Conservation (phyloP, 176 grass and related monocot genomes). For the Dactylis glomerata region DNA sequence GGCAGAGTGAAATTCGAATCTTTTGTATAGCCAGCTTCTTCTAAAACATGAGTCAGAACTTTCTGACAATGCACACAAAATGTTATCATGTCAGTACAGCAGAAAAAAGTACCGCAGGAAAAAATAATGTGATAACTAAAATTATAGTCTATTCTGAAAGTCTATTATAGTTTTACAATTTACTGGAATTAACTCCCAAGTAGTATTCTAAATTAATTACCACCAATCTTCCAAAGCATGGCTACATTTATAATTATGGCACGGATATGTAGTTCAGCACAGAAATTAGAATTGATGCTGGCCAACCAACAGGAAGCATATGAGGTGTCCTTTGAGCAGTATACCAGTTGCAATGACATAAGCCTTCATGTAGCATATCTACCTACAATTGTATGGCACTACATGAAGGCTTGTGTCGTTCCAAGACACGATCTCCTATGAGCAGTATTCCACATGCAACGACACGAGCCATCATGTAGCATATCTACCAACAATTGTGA, state of each 20-base stretch:
- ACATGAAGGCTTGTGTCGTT: no score
- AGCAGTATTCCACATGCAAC: conserved; percentile 1
- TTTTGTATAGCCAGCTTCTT: conserved; percentile 73
- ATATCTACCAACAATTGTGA: background rate
- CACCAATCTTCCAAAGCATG: background rate
- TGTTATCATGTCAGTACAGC: background rate
- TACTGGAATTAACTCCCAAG: background rate
- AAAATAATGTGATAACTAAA: background rate
- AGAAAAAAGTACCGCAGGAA: background rate
- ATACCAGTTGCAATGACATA: background rate
- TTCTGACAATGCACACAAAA: conserved; percentile 43
- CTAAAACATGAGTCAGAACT: conserved; percentile 66
- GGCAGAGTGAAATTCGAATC: conserved; percentile 59
- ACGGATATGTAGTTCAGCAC: background rate
- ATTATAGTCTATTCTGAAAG: background rate
- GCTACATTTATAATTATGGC: background rate
- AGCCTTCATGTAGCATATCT: background rate
- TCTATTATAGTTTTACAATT: background rate
- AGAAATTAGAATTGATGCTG: background rate
- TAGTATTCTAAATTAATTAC: background rate
- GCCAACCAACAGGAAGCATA: background rate
- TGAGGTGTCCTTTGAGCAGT: background rate
- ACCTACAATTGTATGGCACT: background rate
- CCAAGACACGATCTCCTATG: no score
- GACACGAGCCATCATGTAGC: background rate